These are phyloP conservation scores for Leishmania tarentolae DNA, from an alignment of 208 protist species.

Conservation along the genomic window DNA sequence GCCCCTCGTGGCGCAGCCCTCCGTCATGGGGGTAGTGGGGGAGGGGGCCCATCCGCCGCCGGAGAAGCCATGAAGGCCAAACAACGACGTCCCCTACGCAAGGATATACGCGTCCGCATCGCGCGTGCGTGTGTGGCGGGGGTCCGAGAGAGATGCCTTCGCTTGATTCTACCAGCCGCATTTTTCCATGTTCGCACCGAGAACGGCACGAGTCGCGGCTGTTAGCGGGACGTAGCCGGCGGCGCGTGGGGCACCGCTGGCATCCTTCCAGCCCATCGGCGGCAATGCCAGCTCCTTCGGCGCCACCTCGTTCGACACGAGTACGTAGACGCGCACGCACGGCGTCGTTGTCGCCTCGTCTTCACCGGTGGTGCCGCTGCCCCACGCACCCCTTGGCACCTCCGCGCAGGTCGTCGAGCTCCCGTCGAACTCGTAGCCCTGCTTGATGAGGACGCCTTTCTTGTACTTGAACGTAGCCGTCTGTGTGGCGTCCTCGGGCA, in stretches of 20 bases:
- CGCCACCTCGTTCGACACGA: conserved; percentile 35
- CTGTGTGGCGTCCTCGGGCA: conserved; percentile 16
- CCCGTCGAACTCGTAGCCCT: conserved; percentile 42
- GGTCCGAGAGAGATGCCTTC: not conserved
- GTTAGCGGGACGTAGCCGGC: conserved; percentile 49
- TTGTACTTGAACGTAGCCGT: conserved; percentile 66
- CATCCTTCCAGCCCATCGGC: not conserved
- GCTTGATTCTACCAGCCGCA: conserved; percentile 39
- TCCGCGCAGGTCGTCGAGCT: conserved; percentile 8
- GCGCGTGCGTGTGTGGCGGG: not conserved
- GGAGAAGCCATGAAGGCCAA: no score
- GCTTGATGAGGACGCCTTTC: conserved; percentile 33
- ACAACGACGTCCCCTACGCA: no score
- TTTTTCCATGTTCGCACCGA: conserved; percentile 39
- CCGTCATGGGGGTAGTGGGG: no score
- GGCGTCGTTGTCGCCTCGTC: not conserved
- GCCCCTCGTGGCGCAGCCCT: no score
- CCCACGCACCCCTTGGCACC: conserved; percentile 9
- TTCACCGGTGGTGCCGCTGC: not conserved
- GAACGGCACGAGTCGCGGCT: conserved; percentile 16
- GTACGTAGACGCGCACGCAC: conserved; percentile 41
- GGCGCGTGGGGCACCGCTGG: not conserved
- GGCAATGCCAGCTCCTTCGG: conserved; percentile 24
- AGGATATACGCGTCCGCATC: no score
- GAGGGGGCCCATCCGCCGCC: no score